Percentiles rank a stretch among this genome's conserved stretches.
Evolutionary conservation across 1,284 basidiomycete species (phyloP).

Genomic region (Sporisorium iseilematis-ciliati): DNA sequence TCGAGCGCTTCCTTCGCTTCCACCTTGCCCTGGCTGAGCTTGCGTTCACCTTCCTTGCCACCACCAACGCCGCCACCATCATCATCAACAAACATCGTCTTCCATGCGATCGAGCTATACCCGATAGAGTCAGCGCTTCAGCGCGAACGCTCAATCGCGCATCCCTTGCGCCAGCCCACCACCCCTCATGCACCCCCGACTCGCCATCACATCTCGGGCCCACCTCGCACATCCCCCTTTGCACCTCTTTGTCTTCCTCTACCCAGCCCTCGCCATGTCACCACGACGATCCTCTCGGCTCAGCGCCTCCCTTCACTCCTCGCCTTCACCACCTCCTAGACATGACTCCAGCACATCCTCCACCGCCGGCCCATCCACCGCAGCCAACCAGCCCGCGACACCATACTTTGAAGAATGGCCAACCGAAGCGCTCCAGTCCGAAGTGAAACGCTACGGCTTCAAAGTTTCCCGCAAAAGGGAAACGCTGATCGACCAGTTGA

Average conservation of each 20-base stretch:
- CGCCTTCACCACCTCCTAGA: neutral
- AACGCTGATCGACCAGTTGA: conserved; percentile 42
- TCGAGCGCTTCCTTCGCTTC: neutral
- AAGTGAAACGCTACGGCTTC: conserved; percentile 50
- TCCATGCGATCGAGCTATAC: too few species aligned
- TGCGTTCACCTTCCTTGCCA: neutral
- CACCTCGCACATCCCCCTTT: neutral
- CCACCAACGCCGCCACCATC: neutral
- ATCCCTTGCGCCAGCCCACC: neutral
- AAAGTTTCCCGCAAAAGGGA: conserved; percentile 29
- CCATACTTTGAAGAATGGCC: conserved; percentile 40
- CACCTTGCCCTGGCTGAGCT: neutral
- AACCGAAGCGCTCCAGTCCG: conserved; percentile 18
- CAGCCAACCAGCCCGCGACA: neutral
- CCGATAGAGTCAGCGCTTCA: too few species aligned
- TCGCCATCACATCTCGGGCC: neutral
- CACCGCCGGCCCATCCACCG: neutral
- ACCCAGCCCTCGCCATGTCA: conserved; percentile 12
- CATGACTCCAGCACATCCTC: neutral
- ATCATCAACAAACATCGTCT: too few species aligned
- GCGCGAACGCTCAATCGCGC: neutral
- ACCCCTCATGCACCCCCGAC: neutral
- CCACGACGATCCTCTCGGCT: conserved; percentile 18
- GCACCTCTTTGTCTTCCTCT: conserved; percentile 4
- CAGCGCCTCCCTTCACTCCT: neutral